Conservation (phyloP, 2,329 filamentous ascomycete species). For the Verruconis gallopava region DNA sequence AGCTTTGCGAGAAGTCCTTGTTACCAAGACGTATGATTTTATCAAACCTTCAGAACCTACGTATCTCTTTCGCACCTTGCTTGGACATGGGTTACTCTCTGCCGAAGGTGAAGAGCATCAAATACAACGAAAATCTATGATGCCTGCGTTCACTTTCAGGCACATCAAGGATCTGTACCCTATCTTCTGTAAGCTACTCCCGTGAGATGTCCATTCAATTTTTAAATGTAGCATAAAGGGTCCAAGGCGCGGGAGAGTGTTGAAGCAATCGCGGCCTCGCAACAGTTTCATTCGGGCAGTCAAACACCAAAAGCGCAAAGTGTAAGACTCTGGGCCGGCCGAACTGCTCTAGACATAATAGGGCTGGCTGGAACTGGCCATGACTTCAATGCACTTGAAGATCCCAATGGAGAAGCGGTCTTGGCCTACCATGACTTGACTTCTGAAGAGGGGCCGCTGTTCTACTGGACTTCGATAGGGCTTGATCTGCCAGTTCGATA, state of each 20-base stretch:
- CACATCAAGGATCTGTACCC: slow-evolving; percentile 38
- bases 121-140: slow-evolving; percentile 20
- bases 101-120: slow-evolving; percentile 85
- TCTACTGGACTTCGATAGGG: slow-evolving; percentile 34
- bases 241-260: slow-evolving; percentile 23
- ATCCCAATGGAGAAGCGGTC: slow-evolving; percentile 38
- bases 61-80: slow-evolving; percentile 34
- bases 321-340: slow-evolving; percentile 17
- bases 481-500: slow-evolving; percentile 18
- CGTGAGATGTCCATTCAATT: too few species aligned
- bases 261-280: slow-evolving; percentile 17
- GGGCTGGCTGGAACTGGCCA: slow-evolving; percentile 43
- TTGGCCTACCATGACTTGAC: slow-evolving; percentile 39
- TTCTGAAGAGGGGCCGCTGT: slow-evolving; percentile 31
- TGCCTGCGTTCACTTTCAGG: slow-evolving; percentile 35
- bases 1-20: slow-evolving; percentile 35
- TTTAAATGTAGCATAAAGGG: too few species aligned
- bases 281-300: neutral
- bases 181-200: slow-evolving; percentile 28
- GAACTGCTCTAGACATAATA: slow-evolving; percentile 45
- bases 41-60: slow-evolving; percentile 28
- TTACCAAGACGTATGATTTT: slow-evolving; percentile 38
- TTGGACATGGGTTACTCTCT: slow-evolving; percentile 61
- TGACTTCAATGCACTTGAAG: slow-evolving; percentile 39
- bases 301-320: neutral